Evolutionary conservation across 768 basidiomycete species (phyloP).

Genomic region (Kwoniella europaea): DNA sequence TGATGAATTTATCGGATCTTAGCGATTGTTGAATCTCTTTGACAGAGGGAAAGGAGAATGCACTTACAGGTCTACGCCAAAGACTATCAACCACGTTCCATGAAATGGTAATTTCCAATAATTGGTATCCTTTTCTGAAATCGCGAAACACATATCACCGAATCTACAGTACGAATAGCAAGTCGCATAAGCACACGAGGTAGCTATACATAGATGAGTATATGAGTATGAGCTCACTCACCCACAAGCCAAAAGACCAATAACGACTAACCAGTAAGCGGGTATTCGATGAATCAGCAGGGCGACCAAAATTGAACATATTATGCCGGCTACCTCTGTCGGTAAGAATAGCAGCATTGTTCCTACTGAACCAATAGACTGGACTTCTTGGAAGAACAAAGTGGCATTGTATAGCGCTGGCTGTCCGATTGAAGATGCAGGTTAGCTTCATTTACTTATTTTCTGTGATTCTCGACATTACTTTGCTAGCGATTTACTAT

Average conservation of each 20-base stretch:
- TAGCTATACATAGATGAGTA: no score
- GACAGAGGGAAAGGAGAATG: constrained; percentile 32
- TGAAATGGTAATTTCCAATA: constrained; percentile 45
- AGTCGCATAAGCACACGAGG: no score
- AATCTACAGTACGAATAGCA: constrained; percentile 22
- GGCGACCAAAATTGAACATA: constrained; percentile 45
- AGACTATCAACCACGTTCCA: constrained; percentile 37
- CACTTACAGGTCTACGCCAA: constrained; percentile 46
- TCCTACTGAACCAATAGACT: constrained; percentile 11
- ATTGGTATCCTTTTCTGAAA: constrained; percentile 27
- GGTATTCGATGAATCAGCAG: constrained; percentile 44
- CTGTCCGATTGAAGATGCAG: neutral
- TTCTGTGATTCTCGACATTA: neutral
- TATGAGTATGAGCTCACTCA: constrained; percentile 24
- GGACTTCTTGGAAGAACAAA: constrained; percentile 25
- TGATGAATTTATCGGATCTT: neutral
- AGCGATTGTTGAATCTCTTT: neutral
- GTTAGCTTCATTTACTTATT: no score
- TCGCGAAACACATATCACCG: constrained; percentile 41
- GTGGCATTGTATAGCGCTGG: constrained; percentile 28
- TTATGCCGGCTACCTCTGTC: constrained; percentile 38
- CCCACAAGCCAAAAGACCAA: constrained; percentile 53
- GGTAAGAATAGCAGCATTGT: constrained; percentile 43
- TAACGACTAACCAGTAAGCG: constrained; percentile 48
- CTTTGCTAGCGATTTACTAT: constrained; percentile 29